Base-by-base conservation (phyloP, 495 filamentous ascomycete species). In the Penicillium egyptiacum region DNA sequence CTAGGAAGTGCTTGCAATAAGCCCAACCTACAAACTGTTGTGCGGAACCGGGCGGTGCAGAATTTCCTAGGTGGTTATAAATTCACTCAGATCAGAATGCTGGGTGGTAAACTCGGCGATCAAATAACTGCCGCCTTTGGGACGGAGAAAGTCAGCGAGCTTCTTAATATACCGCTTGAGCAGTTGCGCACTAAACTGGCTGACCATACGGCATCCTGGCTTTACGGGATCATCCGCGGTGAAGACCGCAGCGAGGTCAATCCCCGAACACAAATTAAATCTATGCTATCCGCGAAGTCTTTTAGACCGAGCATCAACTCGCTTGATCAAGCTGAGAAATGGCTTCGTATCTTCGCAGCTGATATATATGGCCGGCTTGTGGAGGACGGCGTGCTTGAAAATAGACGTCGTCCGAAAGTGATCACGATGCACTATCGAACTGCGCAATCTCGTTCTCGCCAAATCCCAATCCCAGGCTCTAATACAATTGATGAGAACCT, bases 251-350 rank as follows among this genome's bases (percentile, higher is more conserved):
- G 87, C 65, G 91, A 96, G 72, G 91, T 98, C 61, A 96, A 91
- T 63, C 80, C 92, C 35, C 83, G 94, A 56, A 96, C 91, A 12
- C 88, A 92, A 63, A 96, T 96, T 69, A 97, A 98, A 66, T 92
- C 88, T 20, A 98, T 98, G 94, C 81, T 97, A n/a, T 96, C 90
- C 2, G 92, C 94, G 43, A 98, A 98, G 66, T 94, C 91, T 0
- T 98, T 98, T 61, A 82, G 91, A 6, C 94, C 94, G 1, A 86
- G 79, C 57, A 90, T 98, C 65, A 89, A 85, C 60, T 84, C 77
- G 14, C 70, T 81, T n/a, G 91, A 94, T 23, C 90, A 96, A 70
- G 95, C 86, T 2, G 78, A 83, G 7, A 88, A 85, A 63, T 98
- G 94, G 94, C 76, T 98, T 44, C 80, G 86, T 16, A 96, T 98